Conservation (phyloP, 1,139 yeast genomes). For the Hyphopichia buzzinii region DNA sequence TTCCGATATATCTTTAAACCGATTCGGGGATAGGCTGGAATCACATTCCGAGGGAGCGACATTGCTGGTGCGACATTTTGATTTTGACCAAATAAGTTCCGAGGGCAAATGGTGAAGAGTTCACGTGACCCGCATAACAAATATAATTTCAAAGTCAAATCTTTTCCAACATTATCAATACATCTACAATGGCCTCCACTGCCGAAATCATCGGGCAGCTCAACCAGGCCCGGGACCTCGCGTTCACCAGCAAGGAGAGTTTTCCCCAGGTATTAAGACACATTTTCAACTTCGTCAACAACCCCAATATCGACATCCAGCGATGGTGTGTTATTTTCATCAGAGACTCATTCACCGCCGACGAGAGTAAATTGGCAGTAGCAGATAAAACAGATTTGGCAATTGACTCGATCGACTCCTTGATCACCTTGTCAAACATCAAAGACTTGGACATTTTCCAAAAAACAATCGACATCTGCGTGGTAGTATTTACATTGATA, state of each 20-base stretch:
- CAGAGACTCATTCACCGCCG: constrained; percentile 40
- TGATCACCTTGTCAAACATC: constrained; percentile 28
- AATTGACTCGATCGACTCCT: constrained; percentile 35
- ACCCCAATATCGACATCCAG: constrained; percentile 34
- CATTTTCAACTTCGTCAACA: constrained; percentile 42
- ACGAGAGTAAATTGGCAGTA: constrained; percentile 20
- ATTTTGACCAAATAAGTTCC: no score
- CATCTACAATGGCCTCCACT: constrained; percentile 4
- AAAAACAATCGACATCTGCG: constrained; percentile 32
- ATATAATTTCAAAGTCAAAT: background rate
- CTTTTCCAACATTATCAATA: no score
- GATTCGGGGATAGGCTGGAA: no score
- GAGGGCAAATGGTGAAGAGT: no score
- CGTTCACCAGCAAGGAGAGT: constrained; percentile 42
- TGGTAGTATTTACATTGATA: constrained; percentile 38
- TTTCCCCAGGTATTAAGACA: constrained; percentile 56
- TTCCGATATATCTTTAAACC: no score
- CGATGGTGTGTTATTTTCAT: constrained; percentile 50
- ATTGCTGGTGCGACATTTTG: no score
- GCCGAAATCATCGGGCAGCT: constrained; percentile 38
- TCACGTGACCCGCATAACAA: no score
- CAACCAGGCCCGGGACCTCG: constrained; percentile 50
- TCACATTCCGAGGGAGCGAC: no score
- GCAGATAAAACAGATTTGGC: constrained; percentile 44
- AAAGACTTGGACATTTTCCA: constrained; percentile 29